Base-by-base conservation (phyloP, 768 basidiomycete species). In the Lanmaoa rubissima region DNA sequence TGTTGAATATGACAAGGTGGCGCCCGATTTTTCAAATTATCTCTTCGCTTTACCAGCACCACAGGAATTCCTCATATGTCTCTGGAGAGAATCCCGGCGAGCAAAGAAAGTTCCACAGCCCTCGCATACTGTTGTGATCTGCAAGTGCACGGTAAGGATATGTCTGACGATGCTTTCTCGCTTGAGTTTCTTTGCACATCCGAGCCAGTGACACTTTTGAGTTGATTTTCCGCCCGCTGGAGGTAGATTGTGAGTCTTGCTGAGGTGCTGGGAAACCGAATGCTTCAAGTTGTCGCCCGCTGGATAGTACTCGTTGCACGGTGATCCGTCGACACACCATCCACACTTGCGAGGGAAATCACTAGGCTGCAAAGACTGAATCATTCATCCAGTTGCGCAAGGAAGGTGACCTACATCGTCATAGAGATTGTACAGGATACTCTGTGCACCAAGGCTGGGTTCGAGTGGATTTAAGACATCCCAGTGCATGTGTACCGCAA, bases 141-240 rank as follows among this genome's bases (percentile, higher is more conserved):
- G 64, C 3, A 72, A 24, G 31, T 70, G 68, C 0, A 71, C 65
- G 0, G 61, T 53, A 0, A 68, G 43, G 3, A 71, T 46, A 14
- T 71, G 69, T 6, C 70, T 46, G 5, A 46, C 54, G 6, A 72
- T 53, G 13, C 70, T 70, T 32, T 70, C 69, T 28, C 45, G 57
- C 13, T 70, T 70, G 46, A 70, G 61, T 19, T 38, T 8, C 45
- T 59, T 72, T 9, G 2, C 3, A 16, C 69, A 70, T n/a, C 59
- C 54, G 0, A 28, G 0, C 70, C 69, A 70, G 0, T 0, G 41
- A 48, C 70, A 72, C 28, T 1, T 42, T 24, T 38, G 57, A 0
- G 31, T 24, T n/a, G 41, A 31, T 39, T 57, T 63, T 11, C 61
- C 61, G 10, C 26, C 32, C 16, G 47, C 21, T 3, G 58, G 39